Percentiles rank a stretch among this genome's conserved stretches.
Conservation (phyloP, 441 rosid species). For the Erysimum pusillum region DNA sequence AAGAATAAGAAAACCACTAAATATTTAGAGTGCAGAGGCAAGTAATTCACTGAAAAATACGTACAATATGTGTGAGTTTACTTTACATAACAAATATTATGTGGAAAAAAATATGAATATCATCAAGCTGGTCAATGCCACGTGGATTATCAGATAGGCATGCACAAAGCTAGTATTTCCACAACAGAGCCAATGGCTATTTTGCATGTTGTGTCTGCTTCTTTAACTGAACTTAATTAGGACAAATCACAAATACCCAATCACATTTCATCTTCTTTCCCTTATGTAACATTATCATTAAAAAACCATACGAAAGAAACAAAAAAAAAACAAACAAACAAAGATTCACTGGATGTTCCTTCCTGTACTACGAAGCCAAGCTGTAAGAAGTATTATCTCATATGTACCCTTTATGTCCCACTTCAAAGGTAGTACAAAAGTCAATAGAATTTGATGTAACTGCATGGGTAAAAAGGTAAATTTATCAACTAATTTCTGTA, state of each 20-base stretch:
- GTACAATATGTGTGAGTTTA: too few species aligned
- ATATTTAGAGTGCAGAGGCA: too few species aligned
- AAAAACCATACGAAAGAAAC: slow-evolving; percentile 30
- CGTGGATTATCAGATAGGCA: slow-evolving; percentile 38
- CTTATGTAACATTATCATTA: slow-evolving; percentile 23
- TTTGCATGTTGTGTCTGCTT: slow-evolving; percentile 41
- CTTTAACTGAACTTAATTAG: slow-evolving; percentile 55
- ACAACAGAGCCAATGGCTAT: slow-evolving; percentile 33
- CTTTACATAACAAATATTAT: neutral
- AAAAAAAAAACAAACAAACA: neutral
- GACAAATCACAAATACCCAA: slow-evolving; percentile 44
- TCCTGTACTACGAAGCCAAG: slow-evolving; percentile 16
- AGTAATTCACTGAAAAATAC: too few species aligned
- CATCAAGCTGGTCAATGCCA: slow-evolving; percentile 41
- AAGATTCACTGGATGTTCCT: too few species aligned
- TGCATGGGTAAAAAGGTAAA: slow-evolving; percentile 26
- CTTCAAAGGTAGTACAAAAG: slow-evolving; percentile 28
- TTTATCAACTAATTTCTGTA: neutral
- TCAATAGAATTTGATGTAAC: slow-evolving; percentile 12
- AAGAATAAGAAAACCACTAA: too few species aligned
- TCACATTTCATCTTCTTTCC: slow-evolving; percentile 24
- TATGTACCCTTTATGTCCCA: slow-evolving; percentile 21
- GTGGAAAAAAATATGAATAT: neutral
- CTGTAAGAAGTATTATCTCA: slow-evolving; percentile 18
- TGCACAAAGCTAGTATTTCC: slow-evolving; percentile 49